Conservation (phyloP, 2,329 filamentous ascomycete genomes). For the Aureobasidium sp. region DNA sequence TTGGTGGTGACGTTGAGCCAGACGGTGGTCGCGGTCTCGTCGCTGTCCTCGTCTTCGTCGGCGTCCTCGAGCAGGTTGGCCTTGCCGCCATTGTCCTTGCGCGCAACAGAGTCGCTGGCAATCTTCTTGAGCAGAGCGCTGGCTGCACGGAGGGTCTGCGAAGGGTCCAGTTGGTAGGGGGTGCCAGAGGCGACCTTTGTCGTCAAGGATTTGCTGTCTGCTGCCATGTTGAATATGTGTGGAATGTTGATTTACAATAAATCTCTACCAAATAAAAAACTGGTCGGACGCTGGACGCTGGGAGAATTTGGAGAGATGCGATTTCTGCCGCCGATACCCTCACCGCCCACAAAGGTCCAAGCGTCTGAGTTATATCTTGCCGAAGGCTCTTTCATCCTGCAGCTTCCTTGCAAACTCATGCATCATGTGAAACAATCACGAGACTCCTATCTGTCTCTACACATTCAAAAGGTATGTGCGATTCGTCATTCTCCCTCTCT, state of each 20-base stretch:
- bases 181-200: slow-evolving; percentile 27
- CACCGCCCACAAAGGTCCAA: background rate
- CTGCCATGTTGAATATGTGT: slow-evolving; percentile 21
- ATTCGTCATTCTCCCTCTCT: background rate
- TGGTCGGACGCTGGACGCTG: background rate
- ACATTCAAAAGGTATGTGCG: background rate
- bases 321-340: slow-evolving; percentile 5
- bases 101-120: slow-evolving; percentile 33
- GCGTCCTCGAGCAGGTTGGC: slow-evolving; percentile 46
- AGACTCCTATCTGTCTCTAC: background rate
- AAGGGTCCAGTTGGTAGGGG: slow-evolving; percentile 37
- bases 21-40: slow-evolving; percentile 43
- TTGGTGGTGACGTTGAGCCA: slow-evolving; percentile 58
- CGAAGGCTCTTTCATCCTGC: slow-evolving; percentile 7
- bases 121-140: slow-evolving; percentile 49
- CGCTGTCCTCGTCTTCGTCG: slow-evolving; percentile 38
- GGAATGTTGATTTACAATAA: background rate
- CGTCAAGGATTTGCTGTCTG: slow-evolving; percentile 28
- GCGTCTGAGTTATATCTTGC: background rate
- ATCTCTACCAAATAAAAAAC: slow-evolving; percentile 6
- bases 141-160: slow-evolving; percentile 50
- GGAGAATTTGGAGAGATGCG: background rate
- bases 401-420: slow-evolving; percentile 6
- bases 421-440: slow-evolving; percentile 4
- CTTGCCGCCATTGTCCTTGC: slow-evolving; percentile 40